phyloP scores from a whole-genome alignment of 164 flowering plant species.

The Stephania japonica region DNA sequence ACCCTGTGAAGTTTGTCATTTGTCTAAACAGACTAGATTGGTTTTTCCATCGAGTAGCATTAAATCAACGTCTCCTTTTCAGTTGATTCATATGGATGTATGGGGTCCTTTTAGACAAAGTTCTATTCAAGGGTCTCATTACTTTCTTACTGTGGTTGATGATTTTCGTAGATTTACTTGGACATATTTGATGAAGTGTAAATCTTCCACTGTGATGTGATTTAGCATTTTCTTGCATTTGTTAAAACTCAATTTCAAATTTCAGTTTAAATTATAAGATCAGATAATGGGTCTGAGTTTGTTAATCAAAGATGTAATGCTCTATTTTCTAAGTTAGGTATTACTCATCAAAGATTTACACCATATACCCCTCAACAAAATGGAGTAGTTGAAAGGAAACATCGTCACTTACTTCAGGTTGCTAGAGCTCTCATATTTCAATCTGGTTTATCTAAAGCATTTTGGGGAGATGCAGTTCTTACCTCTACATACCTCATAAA shows the following conservation, averaged over 20 bases:
- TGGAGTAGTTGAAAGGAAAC: no score
- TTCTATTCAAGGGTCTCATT: not conserved
- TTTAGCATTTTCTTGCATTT: not conserved
- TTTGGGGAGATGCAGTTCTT: not conserved
- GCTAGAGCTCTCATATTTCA: not conserved
- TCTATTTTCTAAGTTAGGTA: not conserved
- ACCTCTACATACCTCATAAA: no score
- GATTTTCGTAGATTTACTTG: not conserved
- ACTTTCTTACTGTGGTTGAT: not conserved
- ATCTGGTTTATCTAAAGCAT: not conserved
- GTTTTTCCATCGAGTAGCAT: not conserved
- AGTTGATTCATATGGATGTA: not conserved
- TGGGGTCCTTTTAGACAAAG: not conserved
- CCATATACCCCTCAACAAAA: not conserved
- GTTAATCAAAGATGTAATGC: not conserved
- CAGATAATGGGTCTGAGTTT: not conserved
- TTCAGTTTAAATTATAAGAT: not conserved
- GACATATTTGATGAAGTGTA: slow-evolving; percentile 1
- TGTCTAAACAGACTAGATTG: not conserved
- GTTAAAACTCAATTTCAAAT: not conserved
- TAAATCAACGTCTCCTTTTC: not conserved
- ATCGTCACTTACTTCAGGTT: no score
- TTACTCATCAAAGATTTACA: not conserved
- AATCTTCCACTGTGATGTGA: not conserved
- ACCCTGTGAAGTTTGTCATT: not conserved